Base-by-base conservation (phyloP, 2,329 filamentous ascomycete genomes). In the Fusarium caatingaense region DNA sequence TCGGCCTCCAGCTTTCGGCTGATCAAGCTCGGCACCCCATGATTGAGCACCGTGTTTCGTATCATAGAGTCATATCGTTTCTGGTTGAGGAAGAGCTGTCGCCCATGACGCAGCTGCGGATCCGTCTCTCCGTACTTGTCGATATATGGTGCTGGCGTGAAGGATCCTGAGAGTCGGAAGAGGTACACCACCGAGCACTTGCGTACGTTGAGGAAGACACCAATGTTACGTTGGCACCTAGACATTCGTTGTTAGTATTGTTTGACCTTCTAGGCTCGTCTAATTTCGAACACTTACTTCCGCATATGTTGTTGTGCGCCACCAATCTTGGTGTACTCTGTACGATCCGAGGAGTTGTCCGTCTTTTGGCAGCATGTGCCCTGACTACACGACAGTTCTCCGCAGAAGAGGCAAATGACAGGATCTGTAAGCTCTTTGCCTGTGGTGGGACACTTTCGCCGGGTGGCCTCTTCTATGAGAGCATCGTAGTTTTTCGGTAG, bases 41-140 rank as follows among this genome's bases (percentile, higher is more conserved):
- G 94, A 51, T 90, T 88, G 64, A 98, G 84, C 91, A 97, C 98
- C 45, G 94, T 89, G 72, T 91, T 93, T 53, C 96, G 87, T 60
- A 98, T 86, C 80, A 98, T 86, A 37, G 91, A 89, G 80, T 99
- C 96, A 79, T 98, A 99, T 71, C 96, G 86, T 80, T 92, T 95
- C 83, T 98, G 95, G 78, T 97, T 97, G 60, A 99, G 83, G 79
- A 94, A 97, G 49, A 99, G 84, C 80, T 97, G 95, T 60, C 97
- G 91, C 65, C 93, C 92, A 69, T 96, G 92, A 65, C 93, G 88
- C 37, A 99, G 85, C 44, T 94, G 94, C n/a, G 93, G 89, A 80
- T 99, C 96, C 6, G 93, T 92, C 84, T 99, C 96, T 71, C 97
- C 97, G 78, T 98, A 97, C 77, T 93, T 92, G 80, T 99, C 96